Evolutionary conservation across 169 alveolate genomes (phyloP).

Genomic region (Cryptosporidium felis): DNA sequence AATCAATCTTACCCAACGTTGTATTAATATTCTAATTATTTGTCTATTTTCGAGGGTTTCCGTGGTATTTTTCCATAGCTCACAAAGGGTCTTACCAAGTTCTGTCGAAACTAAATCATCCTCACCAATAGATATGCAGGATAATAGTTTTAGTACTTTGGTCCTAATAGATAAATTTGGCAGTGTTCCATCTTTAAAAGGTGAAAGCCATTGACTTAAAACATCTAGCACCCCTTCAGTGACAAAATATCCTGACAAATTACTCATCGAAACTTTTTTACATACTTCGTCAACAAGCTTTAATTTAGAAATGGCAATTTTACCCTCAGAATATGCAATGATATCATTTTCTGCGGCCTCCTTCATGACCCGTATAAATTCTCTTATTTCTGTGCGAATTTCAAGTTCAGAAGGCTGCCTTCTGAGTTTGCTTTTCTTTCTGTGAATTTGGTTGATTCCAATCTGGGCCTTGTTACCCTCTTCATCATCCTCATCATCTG

Average conservation of each 20-base stretch:
- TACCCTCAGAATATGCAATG: slow-evolving; percentile 72
- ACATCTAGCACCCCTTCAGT: slow-evolving; percentile 84
- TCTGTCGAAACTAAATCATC: slow-evolving; percentile 82
- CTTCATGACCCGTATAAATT: slow-evolving; percentile 41
- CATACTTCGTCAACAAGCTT: slow-evolving; percentile 81
- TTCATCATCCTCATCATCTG: slow-evolving; percentile 26
- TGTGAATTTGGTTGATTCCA: neutral
- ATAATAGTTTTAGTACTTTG: slow-evolving; percentile 79
- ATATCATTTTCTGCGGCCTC: slow-evolving; percentile 45
- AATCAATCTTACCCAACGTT: slow-evolving; percentile 85
- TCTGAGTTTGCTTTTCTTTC: neutral
- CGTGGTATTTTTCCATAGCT: slow-evolving; percentile 83
- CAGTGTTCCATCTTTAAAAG: slow-evolving; percentile 82
- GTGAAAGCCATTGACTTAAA: slow-evolving; percentile 82
- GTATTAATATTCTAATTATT: slow-evolving; percentile 80
- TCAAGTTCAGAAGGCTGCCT: slow-evolving; percentile 35
- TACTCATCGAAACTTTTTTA: slow-evolving; percentile 79
- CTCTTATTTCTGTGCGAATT: slow-evolving; percentile 9
- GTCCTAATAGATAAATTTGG: slow-evolving; percentile 83
- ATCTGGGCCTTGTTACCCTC: neutral
- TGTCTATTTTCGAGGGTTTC: slow-evolving; percentile 82
- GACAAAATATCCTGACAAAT: slow-evolving; percentile 83
- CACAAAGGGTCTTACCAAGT: slow-evolving; percentile 81
- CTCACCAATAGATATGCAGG: slow-evolving; percentile 80
- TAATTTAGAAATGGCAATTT: slow-evolving; percentile 83